These are phyloP conservation scores for Xylaria sp. DNA, from an alignment of 2,329 filamentous ascomycete genomes.

Conservation along the genomic window DNA sequence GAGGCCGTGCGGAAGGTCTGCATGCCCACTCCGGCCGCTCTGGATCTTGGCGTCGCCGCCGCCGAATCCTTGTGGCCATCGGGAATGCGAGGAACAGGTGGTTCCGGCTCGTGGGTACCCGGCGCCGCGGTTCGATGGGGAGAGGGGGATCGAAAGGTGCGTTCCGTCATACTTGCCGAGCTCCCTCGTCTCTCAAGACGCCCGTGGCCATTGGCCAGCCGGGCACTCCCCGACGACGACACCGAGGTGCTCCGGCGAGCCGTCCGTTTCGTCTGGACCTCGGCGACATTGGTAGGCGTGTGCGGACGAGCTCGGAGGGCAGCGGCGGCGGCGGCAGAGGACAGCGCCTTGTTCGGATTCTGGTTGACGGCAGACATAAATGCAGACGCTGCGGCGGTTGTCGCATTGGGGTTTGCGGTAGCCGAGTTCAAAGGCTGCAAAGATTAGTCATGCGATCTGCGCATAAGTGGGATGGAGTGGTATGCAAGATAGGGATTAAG, in stretches of 20 bases:
- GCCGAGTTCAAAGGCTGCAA: conserved; percentile 70
- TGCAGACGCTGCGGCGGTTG: conserved; percentile 83
- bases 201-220: conserved; percentile 50
- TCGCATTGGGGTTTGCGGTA: conserved; percentile 76
- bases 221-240: conserved; percentile 68
- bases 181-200: conserved; percentile 74
- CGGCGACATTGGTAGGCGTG: conserved; percentile 81
- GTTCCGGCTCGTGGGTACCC: conserved; percentile 60
- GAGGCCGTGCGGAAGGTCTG: conserved; percentile 66
- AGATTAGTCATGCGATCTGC: neutral
- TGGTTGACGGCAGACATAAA: conserved; percentile 74
- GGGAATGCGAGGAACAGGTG: conserved; percentile 82
- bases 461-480: conserved; percentile 3
- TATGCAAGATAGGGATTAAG: conserved; percentile 16
- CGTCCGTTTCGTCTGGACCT: conserved; percentile 89
- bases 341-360: conserved; percentile 72
- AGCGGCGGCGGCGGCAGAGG: conserved; percentile 86
- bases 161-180: conserved; percentile 84
- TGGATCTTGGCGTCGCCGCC: conserved; percentile 49
- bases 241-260: conserved; percentile 76
- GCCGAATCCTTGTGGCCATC: conserved; percentile 47
- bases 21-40: conserved; percentile 56
- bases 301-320: conserved; percentile 82
- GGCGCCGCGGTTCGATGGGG: conserved; percentile 60
- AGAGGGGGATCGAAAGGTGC: conserved; percentile 85